Conservation (phyloP, 176 grass and related monocot genomes). For the sorghum (Sorghum bicolor) region DNA sequence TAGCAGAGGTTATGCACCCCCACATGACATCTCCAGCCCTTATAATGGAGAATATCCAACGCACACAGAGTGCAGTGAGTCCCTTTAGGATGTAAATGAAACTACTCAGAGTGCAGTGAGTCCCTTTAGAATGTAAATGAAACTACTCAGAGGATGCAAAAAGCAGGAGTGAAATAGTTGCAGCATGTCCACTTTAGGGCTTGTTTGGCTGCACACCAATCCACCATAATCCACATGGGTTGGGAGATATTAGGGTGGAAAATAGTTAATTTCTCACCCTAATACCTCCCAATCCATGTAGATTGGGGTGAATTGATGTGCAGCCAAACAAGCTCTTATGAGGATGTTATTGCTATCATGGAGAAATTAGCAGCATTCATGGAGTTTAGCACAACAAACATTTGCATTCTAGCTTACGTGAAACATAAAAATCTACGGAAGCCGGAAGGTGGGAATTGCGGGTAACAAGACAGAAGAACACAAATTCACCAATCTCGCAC, state of each 20-base stretch:
- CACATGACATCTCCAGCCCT: not conserved
- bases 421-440: not conserved
- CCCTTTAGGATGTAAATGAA: constrained; percentile 9
- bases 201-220: not conserved
- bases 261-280: not conserved
- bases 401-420: not conserved
- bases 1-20: not conserved
- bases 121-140: constrained; percentile 2
- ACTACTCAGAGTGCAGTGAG: not conserved
- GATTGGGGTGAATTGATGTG: not conserved
- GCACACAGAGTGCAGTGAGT: not conserved
- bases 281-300: not conserved
- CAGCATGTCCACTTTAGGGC: not conserved
- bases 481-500: not conserved
- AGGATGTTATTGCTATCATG: constrained; percentile 6
- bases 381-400: not conserved
- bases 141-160: not conserved
- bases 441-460: not conserved
- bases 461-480: not conserved
- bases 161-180: not conserved
- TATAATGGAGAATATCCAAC: not conserved
- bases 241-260: not conserved
- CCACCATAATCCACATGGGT: not conserved
- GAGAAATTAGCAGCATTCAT: not conserved
- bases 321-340: not conserved